Conservation (phyloP, 371 early-diverging fungal species). For the Catenaria anguillulae region DNA sequence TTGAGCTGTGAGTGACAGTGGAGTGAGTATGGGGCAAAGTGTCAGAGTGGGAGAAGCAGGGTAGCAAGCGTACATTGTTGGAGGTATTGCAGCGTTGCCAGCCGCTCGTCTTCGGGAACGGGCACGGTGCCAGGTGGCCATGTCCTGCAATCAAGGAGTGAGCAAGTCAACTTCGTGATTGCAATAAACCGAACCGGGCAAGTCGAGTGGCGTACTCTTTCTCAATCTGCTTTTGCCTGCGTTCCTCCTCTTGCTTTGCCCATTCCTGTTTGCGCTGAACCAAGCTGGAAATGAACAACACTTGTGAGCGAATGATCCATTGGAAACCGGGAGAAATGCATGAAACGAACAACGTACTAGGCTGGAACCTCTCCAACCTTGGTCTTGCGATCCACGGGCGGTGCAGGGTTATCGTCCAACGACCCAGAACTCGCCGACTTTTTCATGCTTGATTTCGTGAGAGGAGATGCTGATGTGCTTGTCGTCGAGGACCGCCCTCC, state of each 20-base stretch:
- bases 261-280: neutral
- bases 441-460: no score
- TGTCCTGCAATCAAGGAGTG: neutral
- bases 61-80: neutral
- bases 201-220: neutral
- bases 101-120: neutral
- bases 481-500: no score
- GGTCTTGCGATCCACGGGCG: neutral
- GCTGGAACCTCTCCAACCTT: neutral
- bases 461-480: no score
- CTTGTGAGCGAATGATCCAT: neutral
- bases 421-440: no score
- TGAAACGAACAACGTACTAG: neutral
- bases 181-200: neutral
- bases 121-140: neutral
- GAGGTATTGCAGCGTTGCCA: neutral
- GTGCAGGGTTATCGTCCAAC: no score
- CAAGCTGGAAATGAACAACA: neutral
- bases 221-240: neutral
- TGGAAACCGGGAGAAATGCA: no score
- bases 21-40: no score
- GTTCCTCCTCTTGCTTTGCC: neutral
- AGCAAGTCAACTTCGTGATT: neutral
- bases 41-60: neutral
- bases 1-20: neutral